Evolutionary conservation across 1,139 yeast species (phyloP), one percentile per base, ranked within the genome.

Genomic region (Blastobotrys serpentis): DNA sequence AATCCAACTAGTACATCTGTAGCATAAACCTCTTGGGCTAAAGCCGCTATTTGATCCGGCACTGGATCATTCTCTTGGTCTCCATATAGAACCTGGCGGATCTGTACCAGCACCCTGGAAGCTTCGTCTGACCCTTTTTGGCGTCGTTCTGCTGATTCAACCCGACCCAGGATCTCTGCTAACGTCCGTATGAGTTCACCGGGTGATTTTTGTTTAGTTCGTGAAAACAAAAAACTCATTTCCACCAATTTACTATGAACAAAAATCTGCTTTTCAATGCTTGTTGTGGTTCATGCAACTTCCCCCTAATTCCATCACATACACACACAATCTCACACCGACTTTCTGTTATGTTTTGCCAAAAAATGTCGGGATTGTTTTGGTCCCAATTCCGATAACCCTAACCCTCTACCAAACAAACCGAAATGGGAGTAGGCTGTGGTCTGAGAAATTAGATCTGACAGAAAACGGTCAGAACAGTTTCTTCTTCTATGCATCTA

Each of bases 191-290:
- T 84, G 52, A 89, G 76, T 62, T 92, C 98, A 32, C 78, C 80
- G 1, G 97, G 95, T 2, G 96, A 83, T 67, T 88, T 88, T n/a
- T 95, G 96, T 64, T 84, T 86, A 46, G 64, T 67, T 63, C 96
- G 77, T 58, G 88, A 86, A 75, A 92, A 90, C 60, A 92, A 73
- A 62, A 90, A 90, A 16, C 97, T 86, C 96, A 90, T 88, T 34
- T 23, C 26, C 26, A 23, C 26, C 26, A 23, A 23, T 10, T 10
- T 23, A n/a, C n/a, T n/a, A n/a, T n/a, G n/a, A n/a, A n/a, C 10
- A 10, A 10, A 6, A 6, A 23, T 23, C 26, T 6, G 10, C 26
- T 23, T 23, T 23, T 23, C 26, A 23, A 23, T 10, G 26, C 26
- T 23, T 23, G 26, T 23, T 23, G 26, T 23, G 26, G 26, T 23